Percentiles rank a stretch among this genome's conserved stretches.
Evolutionary conservation across 164 flowering plant species (phyloP).

Genomic region (Berberis thunbergii): DNA sequence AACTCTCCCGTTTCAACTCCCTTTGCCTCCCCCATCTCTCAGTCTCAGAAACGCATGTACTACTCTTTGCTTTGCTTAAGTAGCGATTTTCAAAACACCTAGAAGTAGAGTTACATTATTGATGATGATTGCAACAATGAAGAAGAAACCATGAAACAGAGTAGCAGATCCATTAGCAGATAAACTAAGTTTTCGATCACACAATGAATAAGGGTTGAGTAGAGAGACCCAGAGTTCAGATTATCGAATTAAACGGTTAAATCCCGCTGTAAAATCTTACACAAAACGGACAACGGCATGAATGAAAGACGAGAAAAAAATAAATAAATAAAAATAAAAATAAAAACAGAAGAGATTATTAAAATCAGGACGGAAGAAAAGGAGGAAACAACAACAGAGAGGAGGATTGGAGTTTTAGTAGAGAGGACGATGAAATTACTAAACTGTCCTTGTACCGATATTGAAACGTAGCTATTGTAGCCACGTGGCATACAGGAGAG

Average conservation of each 20-base stretch:
- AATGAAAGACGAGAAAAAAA: not conserved
- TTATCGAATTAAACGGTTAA: too few relatives aligned
- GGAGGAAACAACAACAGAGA: not conserved
- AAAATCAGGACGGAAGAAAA: not conserved
- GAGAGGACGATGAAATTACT: not conserved
- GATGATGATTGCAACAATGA: too few relatives aligned
- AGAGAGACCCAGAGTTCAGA: too few relatives aligned
- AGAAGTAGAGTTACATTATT: too few relatives aligned
- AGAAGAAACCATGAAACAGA: too few relatives aligned
- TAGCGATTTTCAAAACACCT: not conserved
- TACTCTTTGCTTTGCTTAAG: not conserved
- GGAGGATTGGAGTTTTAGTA: not conserved
- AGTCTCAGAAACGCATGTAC: not conserved
- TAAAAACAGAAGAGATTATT: not conserved
- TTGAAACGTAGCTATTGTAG: not conserved
- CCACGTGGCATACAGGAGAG: slow-evolving; percentile 8
- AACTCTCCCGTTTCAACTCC: slow-evolving; percentile 18
- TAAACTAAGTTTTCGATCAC: too few relatives aligned
- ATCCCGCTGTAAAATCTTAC: too few relatives aligned
- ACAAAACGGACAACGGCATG: not conserved
- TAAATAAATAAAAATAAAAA: not conserved
- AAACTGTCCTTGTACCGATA: slow-evolving; percentile 5
- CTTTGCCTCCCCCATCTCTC: slow-evolving; percentile 22
- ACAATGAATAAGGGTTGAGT: too few relatives aligned
- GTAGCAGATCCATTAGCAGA: too few relatives aligned